A percentile compares a stretch with the other conserved stretches of the same genome.
Evolutionary conservation across 2,329 filamentous ascomycete species (phyloP).

Genomic region (Dactylellina cionopaga): DNA sequence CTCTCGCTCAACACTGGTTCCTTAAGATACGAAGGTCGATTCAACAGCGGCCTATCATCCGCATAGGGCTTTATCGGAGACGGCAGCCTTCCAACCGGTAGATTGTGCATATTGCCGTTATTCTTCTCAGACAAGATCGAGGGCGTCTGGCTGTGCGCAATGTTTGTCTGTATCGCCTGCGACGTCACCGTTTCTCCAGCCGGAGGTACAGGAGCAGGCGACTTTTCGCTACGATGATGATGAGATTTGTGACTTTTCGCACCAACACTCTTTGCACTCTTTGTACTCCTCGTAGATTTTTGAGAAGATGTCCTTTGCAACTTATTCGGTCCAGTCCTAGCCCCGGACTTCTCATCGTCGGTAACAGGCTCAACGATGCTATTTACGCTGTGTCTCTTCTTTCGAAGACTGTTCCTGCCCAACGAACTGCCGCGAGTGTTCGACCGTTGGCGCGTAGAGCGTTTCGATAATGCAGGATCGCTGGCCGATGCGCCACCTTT

Average conservation of each 20-base stretch:
- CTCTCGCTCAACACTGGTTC: conserved; percentile 55
- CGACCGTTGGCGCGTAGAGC: neutral
- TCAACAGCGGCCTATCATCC: conserved; percentile 54
- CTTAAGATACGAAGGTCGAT: conserved; percentile 54
- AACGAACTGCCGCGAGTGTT: conserved; percentile 38
- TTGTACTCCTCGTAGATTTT: conserved; percentile 33
- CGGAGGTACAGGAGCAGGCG: neutral
- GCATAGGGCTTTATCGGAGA: conserved; percentile 54
- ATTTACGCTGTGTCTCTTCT: conserved; percentile 36
- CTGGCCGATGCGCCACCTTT: conserved; percentile 19
- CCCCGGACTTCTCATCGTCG: conserved; percentile 33
- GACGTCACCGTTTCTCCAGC: conserved; percentile 16
- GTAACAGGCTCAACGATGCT: conserved; percentile 30
- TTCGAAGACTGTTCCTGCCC: conserved; percentile 35
- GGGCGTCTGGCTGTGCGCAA: conserved; percentile 12
- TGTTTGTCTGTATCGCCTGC: conserved; percentile 30
- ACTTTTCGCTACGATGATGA: neutral
- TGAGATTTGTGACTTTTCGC: conserved; percentile 30
- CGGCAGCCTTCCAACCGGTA: conserved; percentile 53
- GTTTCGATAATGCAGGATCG: conserved; percentile 32
- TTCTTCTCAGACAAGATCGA: conserved; percentile 25
- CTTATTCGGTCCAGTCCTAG: conserved; percentile 22
- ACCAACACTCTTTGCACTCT: conserved; percentile 35
- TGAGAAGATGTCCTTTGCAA: conserved; percentile 26
- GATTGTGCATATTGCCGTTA: conserved; percentile 51